Evolutionary conservation across 352 stramenopile genomes (phyloP), one percentile per base, ranked within the genome.

Genomic region (Thalassiosira exigua): DNA sequence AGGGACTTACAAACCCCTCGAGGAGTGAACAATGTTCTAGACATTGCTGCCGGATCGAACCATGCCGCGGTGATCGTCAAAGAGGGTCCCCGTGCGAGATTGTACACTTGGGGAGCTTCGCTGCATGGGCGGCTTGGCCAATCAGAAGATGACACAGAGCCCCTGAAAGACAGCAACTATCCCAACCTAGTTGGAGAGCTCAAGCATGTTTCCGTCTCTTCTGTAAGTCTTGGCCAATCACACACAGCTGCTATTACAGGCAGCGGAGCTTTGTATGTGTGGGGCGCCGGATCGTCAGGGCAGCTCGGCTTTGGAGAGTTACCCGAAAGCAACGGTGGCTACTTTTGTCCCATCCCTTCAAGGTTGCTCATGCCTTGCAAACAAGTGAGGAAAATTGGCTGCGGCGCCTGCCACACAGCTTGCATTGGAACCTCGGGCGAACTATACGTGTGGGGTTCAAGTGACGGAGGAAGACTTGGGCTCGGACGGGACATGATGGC

Each of bases 71-170:
- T 96, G 11, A 68, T 96, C 46, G 81, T 96, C 26, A 90, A 97
- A 58, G 27, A 44, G 22, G 32, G 32, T 42, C 81, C 94, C 12
- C 77, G 68, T 33, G 95, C 95, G 79, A 95, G 89, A 29, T 57
- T 98, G n/a, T 98, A 97, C 76, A 96, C 94, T 14, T 98, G 94
- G 90, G 95, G 95, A 14, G 87, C 96, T 19, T 93, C 94, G 21
- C 71, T 86, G 4, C 94, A 83, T 36, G 96, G 95, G 3, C 87
- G 95, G 19, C 84, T 98, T 0, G 96, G 95, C 2, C 87, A 94
- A 2, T n/a, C n/a, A n/a, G 81, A 88, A 0, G 81, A 87, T 19
- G 24, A 19, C 46, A 29, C 5, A 21, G 91, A 90, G 17, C 65
- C 94, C 4, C 54, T 67, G 46, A 85, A 86, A 26, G 94, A 97